Percentiles rank a stretch among this genome's conserved stretches.
These are phyloP conservation scores for Lophium mytilinum DNA, from an alignment of 495 filamentous ascomycete genomes.

Conservation along the genomic window DNA sequence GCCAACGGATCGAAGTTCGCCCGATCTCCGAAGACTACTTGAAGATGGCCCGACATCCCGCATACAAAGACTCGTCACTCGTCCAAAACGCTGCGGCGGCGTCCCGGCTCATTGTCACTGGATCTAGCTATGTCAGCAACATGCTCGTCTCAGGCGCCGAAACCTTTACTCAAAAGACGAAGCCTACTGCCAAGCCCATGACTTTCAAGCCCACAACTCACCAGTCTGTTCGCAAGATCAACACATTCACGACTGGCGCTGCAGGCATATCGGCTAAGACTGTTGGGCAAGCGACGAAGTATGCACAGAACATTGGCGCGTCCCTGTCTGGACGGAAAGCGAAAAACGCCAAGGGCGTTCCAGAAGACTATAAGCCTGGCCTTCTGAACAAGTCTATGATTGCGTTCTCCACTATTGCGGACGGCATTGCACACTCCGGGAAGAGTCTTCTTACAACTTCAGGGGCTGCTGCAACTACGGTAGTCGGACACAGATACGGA, in stretches of 20 bases:
- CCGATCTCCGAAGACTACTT: conserved; percentile 76
- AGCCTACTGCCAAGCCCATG: conserved; percentile 68
- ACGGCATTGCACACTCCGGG: conserved; percentile 82
- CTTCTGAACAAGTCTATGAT: conserved; percentile 92
- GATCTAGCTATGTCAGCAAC: conserved; percentile 68
- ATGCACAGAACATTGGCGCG: conserved; percentile 85
- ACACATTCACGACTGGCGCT: conserved; percentile 66
- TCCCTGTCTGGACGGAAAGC: conserved; percentile 55
- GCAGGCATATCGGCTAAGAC: conserved; percentile 77
- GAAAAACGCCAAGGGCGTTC: conserved; percentile 45
- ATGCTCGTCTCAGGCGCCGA: conserved; percentile 68
- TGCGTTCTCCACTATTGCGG: conserved; percentile 89
- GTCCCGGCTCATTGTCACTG: conserved; percentile 87
- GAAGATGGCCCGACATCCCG: conserved; percentile 72
- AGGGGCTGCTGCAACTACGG: conserved; percentile 65
- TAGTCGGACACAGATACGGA: conserved; percentile 80
- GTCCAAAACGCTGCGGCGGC: conserved; percentile 86
- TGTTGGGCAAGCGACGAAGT: conserved; percentile 67
- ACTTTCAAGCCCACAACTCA: conserved; percentile 84
- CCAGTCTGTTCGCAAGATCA: conserved; percentile 74
- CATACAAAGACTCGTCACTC: conserved; percentile 76
- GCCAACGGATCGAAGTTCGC: conserved; percentile 61
- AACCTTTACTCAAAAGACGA: conserved; percentile 67
- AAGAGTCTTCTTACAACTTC: conserved; percentile 64
- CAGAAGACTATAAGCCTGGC: conserved; percentile 70